Evolutionary conservation across 2,329 filamentous ascomycete species (phyloP).

Genomic region (Epichloe hybrida): DNA sequence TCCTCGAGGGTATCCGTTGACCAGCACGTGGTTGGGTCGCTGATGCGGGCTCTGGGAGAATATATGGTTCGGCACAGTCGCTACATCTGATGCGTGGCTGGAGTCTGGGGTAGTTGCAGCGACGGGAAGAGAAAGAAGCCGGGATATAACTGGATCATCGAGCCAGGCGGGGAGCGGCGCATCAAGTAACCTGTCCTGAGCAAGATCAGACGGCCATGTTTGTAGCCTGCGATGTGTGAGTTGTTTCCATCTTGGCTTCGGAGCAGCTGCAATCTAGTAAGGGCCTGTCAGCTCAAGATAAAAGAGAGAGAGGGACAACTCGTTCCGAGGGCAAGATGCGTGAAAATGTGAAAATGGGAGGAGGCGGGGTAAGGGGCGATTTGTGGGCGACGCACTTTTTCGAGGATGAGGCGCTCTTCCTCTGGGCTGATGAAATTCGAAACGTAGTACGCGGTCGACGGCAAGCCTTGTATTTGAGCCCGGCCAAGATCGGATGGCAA

Average conservation of each 20-base stretch:
- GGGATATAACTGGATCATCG: slow-evolving; percentile 51
- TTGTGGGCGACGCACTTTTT: slow-evolving; percentile 43
- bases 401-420: slow-evolving; percentile 58
- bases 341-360: background rate
- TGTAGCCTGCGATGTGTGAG: slow-evolving; percentile 84
- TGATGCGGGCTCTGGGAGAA: slow-evolving; percentile 56
- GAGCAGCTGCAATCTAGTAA: slow-evolving; percentile 44
- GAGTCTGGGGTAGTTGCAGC: slow-evolving; percentile 11
- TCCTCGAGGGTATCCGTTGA: slow-evolving; percentile 82
- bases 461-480: slow-evolving; percentile 40
- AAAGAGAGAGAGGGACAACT: background rate
- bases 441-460: slow-evolving; percentile 66
- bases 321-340: background rate
- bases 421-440: slow-evolving; percentile 65
- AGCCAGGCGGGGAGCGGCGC: slow-evolving; percentile 67
- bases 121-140: slow-evolving; percentile 37
- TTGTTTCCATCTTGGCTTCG: slow-evolving; percentile 70
- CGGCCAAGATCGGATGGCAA: slow-evolving; percentile 38
- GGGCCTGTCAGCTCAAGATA: background rate
- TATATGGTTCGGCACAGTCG: slow-evolving; percentile 22
- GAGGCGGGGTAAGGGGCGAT: background rate
- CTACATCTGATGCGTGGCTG: background rate
- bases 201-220: slow-evolving; percentile 76
- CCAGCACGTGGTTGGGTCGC: slow-evolving; percentile 75
- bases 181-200: slow-evolving; percentile 62